phyloP scores from a whole-genome alignment of 2,329 filamentous ascomycete genomes.

The Daldinia sp. region DNA sequence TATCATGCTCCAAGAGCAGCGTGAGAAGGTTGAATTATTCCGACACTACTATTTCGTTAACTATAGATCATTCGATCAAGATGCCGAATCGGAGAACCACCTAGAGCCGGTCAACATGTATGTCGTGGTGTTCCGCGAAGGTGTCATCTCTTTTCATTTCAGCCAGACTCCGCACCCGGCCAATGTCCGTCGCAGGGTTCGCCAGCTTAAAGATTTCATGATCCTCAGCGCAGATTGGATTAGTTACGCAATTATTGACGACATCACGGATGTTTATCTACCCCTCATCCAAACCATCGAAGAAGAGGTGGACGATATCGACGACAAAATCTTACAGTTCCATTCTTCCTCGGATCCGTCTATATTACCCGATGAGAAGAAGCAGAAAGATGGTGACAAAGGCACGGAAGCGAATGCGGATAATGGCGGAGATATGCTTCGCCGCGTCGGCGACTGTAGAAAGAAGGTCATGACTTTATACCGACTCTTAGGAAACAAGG shows the following conservation, averaged over 20 bases:
- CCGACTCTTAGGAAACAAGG: conserved; percentile 93
- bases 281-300: conserved; percentile 94
- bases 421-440: conserved; percentile 83
- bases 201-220: conserved; percentile 93
- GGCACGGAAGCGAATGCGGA: conserved; percentile 60
- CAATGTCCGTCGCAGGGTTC: conserved; percentile 92
- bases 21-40: conserved; percentile 98
- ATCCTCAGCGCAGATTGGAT: conserved; percentile 97
- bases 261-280: conserved; percentile 96
- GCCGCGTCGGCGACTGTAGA: conserved; percentile 90
- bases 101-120: conserved; percentile 98
- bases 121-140: conserved; percentile 94
- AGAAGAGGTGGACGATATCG: conserved; percentile 96
- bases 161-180: conserved; percentile 95
- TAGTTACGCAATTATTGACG: conserved; percentile 96
- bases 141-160: conserved; percentile 96
- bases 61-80: conserved; percentile 97
- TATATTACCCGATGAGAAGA: conserved; percentile 54
- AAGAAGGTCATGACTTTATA: conserved; percentile 99
- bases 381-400: conserved; percentile 59
- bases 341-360: conserved; percentile 70
- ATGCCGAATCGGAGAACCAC: conserved; percentile 87
- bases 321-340: conserved; percentile 87
- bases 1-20: conserved; percentile 96
- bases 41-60: conserved; percentile 99